phyloP scores from a whole-genome alignment of 78 protist species.

The Dictyostelium capitatum region DNA sequence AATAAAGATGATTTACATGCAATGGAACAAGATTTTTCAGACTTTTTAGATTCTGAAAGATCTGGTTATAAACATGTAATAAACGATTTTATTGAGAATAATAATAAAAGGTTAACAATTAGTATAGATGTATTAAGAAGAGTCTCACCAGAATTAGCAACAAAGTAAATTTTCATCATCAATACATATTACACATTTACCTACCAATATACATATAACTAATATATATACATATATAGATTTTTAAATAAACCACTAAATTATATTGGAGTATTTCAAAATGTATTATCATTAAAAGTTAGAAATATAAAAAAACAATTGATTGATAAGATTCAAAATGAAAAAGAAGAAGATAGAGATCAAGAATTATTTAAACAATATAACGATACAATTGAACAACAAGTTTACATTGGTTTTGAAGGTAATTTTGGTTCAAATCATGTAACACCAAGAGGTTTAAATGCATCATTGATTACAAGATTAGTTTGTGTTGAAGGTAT shows the following conservation, averaged over 20 bases:
- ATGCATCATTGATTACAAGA: slow-evolving; percentile 82
- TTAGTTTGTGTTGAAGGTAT: slow-evolving; percentile 98
- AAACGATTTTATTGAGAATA: slow-evolving; percentile 26
- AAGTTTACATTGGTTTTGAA: slow-evolving; percentile 89
- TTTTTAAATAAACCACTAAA: slow-evolving; percentile 25
- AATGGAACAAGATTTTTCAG: slow-evolving; percentile 27
- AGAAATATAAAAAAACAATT: neutral
- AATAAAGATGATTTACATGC: neutral
- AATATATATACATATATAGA: neutral
- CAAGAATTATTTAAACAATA: neutral
- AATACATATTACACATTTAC: neutral
- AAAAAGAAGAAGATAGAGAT: slow-evolving; percentile 9
- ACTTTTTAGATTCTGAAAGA: neutral
- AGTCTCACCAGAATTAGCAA: neutral
- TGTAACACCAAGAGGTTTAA: slow-evolving; percentile 97
- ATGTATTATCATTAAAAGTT: neutral
- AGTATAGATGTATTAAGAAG: slow-evolving; percentile 36
- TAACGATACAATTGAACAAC: neutral
- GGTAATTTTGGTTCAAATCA: slow-evolving; percentile 95
- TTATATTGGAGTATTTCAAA: slow-evolving; percentile 13
- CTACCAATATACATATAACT: neutral
- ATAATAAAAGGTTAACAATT: slow-evolving; percentile 16
- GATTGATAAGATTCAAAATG: neutral
- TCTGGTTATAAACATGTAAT: neutral
- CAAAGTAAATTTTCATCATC: neutral